These are phyloP conservation scores for Monilinia fructicola DNA, from an alignment of 2,329 filamentous ascomycete species.

Conservation along the genomic window DNA sequence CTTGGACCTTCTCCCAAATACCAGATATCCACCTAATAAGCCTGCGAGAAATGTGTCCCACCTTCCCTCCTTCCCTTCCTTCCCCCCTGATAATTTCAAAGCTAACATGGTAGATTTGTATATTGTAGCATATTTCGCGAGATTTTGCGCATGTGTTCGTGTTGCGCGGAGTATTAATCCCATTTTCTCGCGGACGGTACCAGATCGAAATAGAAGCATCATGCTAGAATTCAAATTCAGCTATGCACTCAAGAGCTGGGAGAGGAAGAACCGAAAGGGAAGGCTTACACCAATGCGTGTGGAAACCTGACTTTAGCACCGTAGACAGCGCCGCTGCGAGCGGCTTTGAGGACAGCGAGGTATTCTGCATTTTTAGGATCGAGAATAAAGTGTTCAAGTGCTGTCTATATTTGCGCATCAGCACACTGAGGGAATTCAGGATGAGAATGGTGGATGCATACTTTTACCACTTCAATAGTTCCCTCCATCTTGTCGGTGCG, in stretches of 20 bases:
- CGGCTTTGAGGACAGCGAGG: constrained; percentile 83
- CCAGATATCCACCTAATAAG: constrained; percentile 83
- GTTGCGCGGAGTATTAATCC: constrained; percentile 81
- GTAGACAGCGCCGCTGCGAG: constrained; percentile 96
- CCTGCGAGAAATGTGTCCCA: constrained; percentile 87
- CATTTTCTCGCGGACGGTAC: constrained; percentile 76
- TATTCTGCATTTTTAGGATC: constrained; percentile 84
- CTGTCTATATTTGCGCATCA: constrained; percentile 32
- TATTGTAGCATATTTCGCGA: constrained; percentile 85
- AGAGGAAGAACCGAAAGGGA: constrained; percentile 1
- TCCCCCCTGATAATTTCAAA: constrained; percentile 62
- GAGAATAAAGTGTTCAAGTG: constrained; percentile 73
- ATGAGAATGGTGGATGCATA: constrained; percentile 19
- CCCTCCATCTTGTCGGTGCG: constrained; percentile 33
- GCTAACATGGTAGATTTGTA: constrained; percentile 83
- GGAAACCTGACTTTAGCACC: constrained; percentile 97
- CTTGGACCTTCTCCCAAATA: constrained; percentile 71
- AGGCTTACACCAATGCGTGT: constrained; percentile 83
- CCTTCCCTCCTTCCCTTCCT: constrained; percentile 64
- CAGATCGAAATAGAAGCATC: constrained; percentile 94
- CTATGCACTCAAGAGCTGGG: not conserved
- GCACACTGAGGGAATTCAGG: not conserved
- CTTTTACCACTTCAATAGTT: constrained; percentile 35
- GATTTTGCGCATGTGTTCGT: constrained; percentile 83
- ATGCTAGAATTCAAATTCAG: constrained; percentile 57